Conservation (phyloP, 495 filamentous ascomycete genomes). For the Tuber indicum region DNA sequence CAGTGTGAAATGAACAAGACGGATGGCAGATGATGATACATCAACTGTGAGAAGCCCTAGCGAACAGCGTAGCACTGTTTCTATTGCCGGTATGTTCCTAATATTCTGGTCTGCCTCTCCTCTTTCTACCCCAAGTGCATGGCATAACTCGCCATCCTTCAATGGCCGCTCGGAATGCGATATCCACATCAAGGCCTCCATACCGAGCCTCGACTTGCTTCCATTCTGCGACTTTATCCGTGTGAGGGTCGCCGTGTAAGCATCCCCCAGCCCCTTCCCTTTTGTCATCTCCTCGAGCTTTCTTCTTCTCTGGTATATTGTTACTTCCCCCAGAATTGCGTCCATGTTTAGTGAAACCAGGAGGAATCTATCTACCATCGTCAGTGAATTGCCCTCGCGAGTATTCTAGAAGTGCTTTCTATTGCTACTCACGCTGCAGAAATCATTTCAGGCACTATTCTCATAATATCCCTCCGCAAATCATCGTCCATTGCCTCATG, state of each 20-base stretch:
- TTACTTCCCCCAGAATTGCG: background rate
- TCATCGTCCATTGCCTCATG: background rate
- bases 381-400: background rate
- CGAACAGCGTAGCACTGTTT: background rate
- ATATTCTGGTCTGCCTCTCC: background rate
- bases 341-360: background rate
- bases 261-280: background rate
- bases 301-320: background rate
- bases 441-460: background rate
- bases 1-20: background rate
- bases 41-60: background rate
- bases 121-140: background rate
- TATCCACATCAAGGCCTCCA: background rate
- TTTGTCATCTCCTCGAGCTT: background rate
- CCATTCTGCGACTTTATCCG: background rate
- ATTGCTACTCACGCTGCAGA: background rate
- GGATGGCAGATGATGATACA: background rate
- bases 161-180: background rate
- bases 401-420: too few relatives aligned
- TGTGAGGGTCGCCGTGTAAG: background rate
- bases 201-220: background rate
- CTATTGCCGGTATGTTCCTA: background rate
- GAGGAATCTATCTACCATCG: background rate
- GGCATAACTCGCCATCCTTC: background rate
- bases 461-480: background rate